Percentiles rank a stretch among this genome's conserved stretches.
Conservation (phyloP, 306 rosid genomes). For the Cicer bijugum region DNA sequence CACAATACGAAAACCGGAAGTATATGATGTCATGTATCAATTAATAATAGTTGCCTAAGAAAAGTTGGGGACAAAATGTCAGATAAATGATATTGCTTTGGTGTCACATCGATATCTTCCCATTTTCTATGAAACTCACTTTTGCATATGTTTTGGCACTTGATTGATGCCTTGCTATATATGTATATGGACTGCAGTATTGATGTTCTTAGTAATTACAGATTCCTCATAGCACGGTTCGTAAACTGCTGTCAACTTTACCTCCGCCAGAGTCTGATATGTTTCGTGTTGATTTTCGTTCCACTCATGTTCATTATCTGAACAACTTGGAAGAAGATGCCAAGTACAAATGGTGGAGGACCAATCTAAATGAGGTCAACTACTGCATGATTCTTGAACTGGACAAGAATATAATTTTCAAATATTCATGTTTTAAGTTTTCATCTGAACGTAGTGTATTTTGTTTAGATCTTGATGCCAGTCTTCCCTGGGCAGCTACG, state of each 20-base stretch:
- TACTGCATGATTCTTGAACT: constrained; percentile 31
- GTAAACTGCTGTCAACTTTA: constrained; percentile 75
- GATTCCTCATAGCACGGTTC: constrained; percentile 72
- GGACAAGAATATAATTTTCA: constrained; percentile 30
- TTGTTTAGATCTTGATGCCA: constrained; percentile 88
- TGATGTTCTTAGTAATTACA: constrained; percentile 51
- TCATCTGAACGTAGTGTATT: constrained; percentile 1
- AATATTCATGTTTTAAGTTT: constrained; percentile 8
- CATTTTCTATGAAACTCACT: constrained; percentile 12
- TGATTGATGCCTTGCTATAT: constrained; percentile 33
- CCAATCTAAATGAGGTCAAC: constrained; percentile 78
- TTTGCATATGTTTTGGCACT: constrained; percentile 19
- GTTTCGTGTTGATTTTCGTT: constrained; percentile 94
- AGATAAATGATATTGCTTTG: constrained; percentile 24
- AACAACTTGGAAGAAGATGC: constrained; percentile 97
- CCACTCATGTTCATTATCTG: constrained; percentile 81
- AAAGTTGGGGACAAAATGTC: neutral
- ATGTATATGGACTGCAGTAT: constrained; percentile 37
- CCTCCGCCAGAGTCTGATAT: constrained; percentile 82
- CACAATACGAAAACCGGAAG: constrained; percentile 3
- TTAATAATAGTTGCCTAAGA: constrained; percentile 11
- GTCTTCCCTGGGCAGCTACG: constrained; percentile 97
- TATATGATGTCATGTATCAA: constrained; percentile 4
- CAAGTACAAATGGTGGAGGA: constrained; percentile 86
- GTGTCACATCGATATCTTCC: constrained; percentile 12